These are phyloP conservation scores for Coelastrella sp. DNA, from an alignment of 139 green algal species.

Conservation along the genomic window DNA sequence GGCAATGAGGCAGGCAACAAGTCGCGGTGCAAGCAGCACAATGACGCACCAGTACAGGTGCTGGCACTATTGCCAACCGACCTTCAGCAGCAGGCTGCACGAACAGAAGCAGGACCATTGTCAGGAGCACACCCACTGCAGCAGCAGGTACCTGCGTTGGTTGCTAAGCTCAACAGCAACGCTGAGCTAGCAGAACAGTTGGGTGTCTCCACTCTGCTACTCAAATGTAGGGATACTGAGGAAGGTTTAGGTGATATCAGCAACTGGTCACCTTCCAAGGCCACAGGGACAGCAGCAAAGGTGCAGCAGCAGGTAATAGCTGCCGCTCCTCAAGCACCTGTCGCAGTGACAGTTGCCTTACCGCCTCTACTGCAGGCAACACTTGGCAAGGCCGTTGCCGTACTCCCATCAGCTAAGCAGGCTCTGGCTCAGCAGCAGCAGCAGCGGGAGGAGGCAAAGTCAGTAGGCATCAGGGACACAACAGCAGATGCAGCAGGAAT, in stretches of 20 bases:
- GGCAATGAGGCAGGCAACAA: constrained; percentile 21
- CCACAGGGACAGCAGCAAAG: constrained; percentile 10
- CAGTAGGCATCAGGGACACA: neutral
- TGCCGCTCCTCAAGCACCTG: neutral
- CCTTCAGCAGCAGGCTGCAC: neutral
- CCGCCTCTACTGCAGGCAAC: neutral
- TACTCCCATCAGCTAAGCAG: neutral
- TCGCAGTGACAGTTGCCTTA: neutral
- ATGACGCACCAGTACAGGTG: neutral
- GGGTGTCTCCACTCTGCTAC: neutral
- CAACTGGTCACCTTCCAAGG: neutral
- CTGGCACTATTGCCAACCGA: neutral
- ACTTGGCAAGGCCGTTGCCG: neutral
- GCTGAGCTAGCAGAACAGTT: neutral
- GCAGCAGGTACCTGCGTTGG: neutral
- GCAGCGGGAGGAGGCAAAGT: neutral
- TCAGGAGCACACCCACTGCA: neutral
- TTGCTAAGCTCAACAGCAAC: neutral
- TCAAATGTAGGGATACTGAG: neutral
- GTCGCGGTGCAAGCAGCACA: constrained; percentile 10
- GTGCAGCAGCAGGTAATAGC: neutral
- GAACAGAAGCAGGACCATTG: neutral
- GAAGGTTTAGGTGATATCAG: neutral
- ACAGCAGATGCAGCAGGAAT: neutral
- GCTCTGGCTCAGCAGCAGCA: neutral